These are phyloP conservation scores for Leptodermis oblonga DNA, from an alignment of 257 asterid genomes.

Conservation along the genomic window DNA sequence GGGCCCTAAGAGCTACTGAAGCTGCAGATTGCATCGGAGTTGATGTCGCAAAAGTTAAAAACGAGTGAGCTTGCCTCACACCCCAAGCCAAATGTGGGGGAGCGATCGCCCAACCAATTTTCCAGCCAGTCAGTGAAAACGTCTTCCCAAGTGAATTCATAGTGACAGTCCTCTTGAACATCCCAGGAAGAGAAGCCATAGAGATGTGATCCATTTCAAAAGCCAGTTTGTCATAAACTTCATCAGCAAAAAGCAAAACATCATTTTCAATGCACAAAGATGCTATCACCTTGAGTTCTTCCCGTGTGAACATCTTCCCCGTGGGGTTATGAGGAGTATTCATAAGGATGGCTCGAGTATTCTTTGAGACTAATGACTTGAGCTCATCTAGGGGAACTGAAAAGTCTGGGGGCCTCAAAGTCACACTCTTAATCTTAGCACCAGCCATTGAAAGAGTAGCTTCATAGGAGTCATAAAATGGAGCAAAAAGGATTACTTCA, in stretches of 20 bases:
- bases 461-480: constrained; percentile 91
- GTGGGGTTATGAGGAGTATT: constrained; percentile 98
- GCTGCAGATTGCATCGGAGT: constrained; percentile 98
- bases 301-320: constrained; percentile 81
- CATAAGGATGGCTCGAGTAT: constrained; percentile 79
- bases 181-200: constrained; percentile 83
- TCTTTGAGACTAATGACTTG: constrained; percentile 53
- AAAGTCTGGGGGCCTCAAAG: constrained; percentile 76
- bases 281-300: constrained; percentile 65
- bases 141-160: constrained; percentile 92
- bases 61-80: constrained; percentile 83
- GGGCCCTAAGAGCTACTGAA: constrained; percentile 65
- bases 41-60: constrained; percentile 85
- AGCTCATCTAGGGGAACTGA: constrained; percentile 80
- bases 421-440: constrained; percentile 62
- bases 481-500: constrained; percentile 88
- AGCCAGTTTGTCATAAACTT: constrained; percentile 85
- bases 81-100: constrained; percentile 96
- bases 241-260: constrained; percentile 69
- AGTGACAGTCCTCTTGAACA: constrained; percentile 83
- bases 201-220: constrained; percentile 93
- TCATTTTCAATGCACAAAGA: constrained; percentile 77
- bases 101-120: constrained; percentile 96
- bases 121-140: constrained; percentile 94
- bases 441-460: constrained; percentile 98